These are phyloP conservation scores for Metarhizium humberi DNA, from an alignment of 2,329 filamentous ascomycete genomes.

Conservation along the genomic window DNA sequence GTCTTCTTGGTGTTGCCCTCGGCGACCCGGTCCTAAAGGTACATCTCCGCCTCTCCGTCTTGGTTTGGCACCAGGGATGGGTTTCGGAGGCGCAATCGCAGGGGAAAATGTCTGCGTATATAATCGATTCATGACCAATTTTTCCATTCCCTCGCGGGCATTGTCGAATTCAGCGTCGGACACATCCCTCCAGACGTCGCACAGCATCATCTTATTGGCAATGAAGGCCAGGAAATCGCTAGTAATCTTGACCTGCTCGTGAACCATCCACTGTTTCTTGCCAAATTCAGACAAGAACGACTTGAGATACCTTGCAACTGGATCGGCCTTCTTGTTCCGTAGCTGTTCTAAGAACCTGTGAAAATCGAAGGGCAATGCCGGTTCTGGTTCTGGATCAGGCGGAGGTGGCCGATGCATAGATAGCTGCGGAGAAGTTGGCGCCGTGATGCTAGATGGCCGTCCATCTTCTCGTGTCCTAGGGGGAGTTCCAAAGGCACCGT, in stretches of 20 bases:
- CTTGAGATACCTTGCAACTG: conserved; percentile 88
- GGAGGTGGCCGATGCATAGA: conserved; percentile 55
- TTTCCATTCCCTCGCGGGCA: conserved; percentile 97
- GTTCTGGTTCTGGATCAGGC: conserved; percentile 69
- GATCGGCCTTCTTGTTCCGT: conserved; percentile 93
- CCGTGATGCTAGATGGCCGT: conserved; percentile 14
- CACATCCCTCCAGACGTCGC: conserved; percentile 92
- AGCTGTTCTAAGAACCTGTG: conserved; percentile 94
- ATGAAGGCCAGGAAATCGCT: conserved; percentile 95
- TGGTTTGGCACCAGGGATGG: conserved; percentile 58
- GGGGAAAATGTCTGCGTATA: conserved; percentile 96
- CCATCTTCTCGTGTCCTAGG: conserved; percentile 30
- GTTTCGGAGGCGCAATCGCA: conserved; percentile 74
- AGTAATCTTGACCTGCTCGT: conserved; percentile 98
- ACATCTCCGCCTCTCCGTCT: conserved; percentile 60
- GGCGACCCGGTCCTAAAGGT: conserved; percentile 68
- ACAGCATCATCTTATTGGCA: conserved; percentile 94
- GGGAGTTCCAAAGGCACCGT: conserved; percentile 35
- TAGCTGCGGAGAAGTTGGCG: conserved; percentile 36
- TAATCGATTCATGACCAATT: conserved; percentile 95
- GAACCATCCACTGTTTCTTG: conserved; percentile 98
- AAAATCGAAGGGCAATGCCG: conserved; percentile 87
- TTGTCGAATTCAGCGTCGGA: conserved; percentile 98
- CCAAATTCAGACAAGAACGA: conserved; percentile 92
- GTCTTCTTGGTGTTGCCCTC: conserved; percentile 95